Percentiles rank a stretch among this genome's conserved stretches.
phyloP scores from a whole-genome alignment of 2,329 filamentous ascomycete species.

The Ambrosiella cleistominuta region DNA sequence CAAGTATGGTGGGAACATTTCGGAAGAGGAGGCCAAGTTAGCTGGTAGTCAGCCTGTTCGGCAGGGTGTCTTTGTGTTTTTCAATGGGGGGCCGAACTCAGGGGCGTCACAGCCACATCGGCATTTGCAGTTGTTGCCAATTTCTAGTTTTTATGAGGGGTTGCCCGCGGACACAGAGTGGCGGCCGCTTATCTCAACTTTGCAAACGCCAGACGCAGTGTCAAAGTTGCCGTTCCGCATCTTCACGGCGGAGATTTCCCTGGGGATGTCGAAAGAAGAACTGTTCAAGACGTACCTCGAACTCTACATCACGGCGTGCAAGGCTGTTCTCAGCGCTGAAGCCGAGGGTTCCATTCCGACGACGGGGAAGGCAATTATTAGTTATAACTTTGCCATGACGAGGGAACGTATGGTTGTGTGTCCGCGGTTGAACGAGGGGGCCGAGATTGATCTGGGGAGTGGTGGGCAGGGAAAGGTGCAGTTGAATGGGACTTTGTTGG shows the following conservation, averaged over 20 bases:
- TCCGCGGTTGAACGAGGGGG: slow-evolving; percentile 36
- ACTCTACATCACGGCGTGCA: slow-evolving; percentile 29
- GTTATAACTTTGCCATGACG: slow-evolving; percentile 48
- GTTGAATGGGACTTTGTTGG: slow-evolving; percentile 45
- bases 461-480: slow-evolving; percentile 26
- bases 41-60: slow-evolving; percentile 17
- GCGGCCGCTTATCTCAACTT: slow-evolving; percentile 29
- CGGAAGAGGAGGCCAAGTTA: slow-evolving; percentile 4
- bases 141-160: slow-evolving; percentile 43
- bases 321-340: slow-evolving; percentile 20
- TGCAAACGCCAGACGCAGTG: slow-evolving; percentile 16
- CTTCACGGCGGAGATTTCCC: slow-evolving; percentile 25
- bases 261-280: slow-evolving; percentile 20
- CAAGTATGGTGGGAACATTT: slow-evolving; percentile 16
- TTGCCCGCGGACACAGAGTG: slow-evolving; percentile 24
- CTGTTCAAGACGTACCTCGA: slow-evolving; percentile 28
- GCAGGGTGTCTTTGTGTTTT: slow-evolving; percentile 40
- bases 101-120: slow-evolving; percentile 56
- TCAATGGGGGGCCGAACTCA: slow-evolving; percentile 51
- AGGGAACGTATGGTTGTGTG: slow-evolving; percentile 33
- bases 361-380: slow-evolving; percentile 32
- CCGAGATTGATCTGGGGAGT: slow-evolving; percentile 17
- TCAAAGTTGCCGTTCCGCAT: slow-evolving; percentile 26
- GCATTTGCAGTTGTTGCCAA: slow-evolving; percentile 53
- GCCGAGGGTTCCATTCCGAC: slow-evolving; percentile 15